A percentile compares a stretch with the other conserved stretches of the same genome.
Evolutionary conservation across 2,329 filamentous ascomycete genomes (phyloP).

Genomic region (Plenodomus lindquistii): DNA sequence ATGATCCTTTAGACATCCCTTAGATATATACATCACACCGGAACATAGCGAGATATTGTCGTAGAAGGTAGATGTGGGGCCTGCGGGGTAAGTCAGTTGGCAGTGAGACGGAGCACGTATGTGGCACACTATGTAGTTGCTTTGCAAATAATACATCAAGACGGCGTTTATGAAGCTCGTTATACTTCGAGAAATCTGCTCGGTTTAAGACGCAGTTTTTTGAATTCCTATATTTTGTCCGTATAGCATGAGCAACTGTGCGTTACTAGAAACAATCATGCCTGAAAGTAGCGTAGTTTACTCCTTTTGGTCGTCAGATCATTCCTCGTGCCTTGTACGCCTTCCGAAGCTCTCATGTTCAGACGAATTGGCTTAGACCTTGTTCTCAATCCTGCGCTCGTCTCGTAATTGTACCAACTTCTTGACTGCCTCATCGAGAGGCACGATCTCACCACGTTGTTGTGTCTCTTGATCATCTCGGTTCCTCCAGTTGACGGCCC

Average conservation of each 20-base stretch:
- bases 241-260: not conserved
- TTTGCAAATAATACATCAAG: no score
- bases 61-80: constrained; percentile 8
- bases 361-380: constrained; percentile 11
- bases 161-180: no score
- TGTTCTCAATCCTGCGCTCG: constrained; percentile 45
- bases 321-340: not conserved
- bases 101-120: not conserved
- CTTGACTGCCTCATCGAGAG: constrained; percentile 61
- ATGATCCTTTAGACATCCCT: not conserved
- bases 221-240: not conserved
- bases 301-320: not conserved
- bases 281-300: not conserved
- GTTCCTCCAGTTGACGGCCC: constrained; percentile 67
- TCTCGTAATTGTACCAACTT: constrained; percentile 55
- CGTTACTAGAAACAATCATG: not conserved
- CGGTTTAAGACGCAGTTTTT: not conserved
- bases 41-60: not conserved
- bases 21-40: not conserved
- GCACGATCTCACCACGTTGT: constrained; percentile 64
- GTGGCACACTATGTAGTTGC: no score
- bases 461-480: constrained; percentile 65
- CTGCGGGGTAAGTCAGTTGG: constrained; percentile 7
- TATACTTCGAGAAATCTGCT: not conserved
- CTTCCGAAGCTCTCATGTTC: not conserved